Evolutionary conservation across 768 basidiomycete genomes (phyloP).

Genomic region (Ramaria sp.): DNA sequence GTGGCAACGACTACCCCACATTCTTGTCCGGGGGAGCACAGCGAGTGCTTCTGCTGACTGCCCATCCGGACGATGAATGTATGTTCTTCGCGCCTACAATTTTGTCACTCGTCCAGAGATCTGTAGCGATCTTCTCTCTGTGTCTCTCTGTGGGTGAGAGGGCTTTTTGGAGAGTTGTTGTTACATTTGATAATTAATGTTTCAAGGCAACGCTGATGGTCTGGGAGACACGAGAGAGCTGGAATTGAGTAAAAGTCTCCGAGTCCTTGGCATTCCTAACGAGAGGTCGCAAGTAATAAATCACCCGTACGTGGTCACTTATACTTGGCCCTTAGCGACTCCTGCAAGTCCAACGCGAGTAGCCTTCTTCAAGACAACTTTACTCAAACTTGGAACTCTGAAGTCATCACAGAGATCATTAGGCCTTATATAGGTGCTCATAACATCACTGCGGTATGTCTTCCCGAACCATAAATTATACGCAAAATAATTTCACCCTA

Average conservation of each 20-base stretch:
- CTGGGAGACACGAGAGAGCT: constrained; percentile 45
- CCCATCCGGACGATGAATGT: constrained; percentile 92
- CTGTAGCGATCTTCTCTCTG: constrained; percentile 41
- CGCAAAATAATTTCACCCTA: constrained; percentile 19
- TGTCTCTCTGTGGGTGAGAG: constrained; percentile 56
- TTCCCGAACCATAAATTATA: background rate
- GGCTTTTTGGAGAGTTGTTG: background rate
- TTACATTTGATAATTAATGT: background rate
- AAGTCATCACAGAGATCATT: constrained; percentile 46
- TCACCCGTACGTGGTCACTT: constrained; percentile 41
- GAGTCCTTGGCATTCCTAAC: constrained; percentile 50
- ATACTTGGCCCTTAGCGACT: constrained; percentile 14
- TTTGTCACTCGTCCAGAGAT: constrained; percentile 25
- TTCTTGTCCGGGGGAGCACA: background rate
- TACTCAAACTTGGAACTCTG: constrained; percentile 49
- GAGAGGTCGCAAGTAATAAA: constrained; percentile 52
- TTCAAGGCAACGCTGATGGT: constrained; percentile 59
- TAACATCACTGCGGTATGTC: constrained; percentile 51
- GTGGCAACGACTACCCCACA: background rate
- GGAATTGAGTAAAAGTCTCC: constrained; percentile 56
- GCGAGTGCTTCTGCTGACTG: constrained; percentile 60
- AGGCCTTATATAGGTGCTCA: constrained; percentile 45
- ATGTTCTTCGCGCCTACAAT: constrained; percentile 91
- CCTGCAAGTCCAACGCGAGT: background rate
- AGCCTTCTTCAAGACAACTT: constrained; percentile 71